A percentile compares a stretch with the other conserved stretches of the same genome.
Conservation (phyloP, 2,329 filamentous ascomycete genomes). For the Acephala macrosclerotiorum region DNA sequence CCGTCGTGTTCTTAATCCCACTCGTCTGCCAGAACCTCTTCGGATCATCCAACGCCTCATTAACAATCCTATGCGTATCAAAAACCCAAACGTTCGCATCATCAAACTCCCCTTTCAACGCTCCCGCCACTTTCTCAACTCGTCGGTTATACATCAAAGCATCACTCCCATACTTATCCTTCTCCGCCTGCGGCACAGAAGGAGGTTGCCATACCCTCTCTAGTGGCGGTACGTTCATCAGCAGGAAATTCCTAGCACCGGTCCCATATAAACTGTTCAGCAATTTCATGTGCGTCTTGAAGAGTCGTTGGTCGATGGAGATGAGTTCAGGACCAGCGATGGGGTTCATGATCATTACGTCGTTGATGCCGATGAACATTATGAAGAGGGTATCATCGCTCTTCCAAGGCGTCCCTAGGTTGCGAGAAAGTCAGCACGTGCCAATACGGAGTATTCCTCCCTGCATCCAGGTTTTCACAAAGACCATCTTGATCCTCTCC, state of each 20-base stretch:
- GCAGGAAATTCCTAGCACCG: conserved; percentile 64
- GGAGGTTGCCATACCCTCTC: conserved; percentile 56
- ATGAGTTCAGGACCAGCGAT: neutral
- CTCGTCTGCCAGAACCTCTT: neutral
- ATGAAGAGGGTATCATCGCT: neutral
- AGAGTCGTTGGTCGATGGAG: neutral
- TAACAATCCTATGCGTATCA: neutral
- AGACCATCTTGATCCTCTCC: no score
- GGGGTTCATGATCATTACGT: neutral
- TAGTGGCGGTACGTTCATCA: conserved; percentile 65
- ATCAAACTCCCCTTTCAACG: conserved; percentile 41
- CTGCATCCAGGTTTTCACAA: no score
- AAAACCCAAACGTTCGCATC: neutral
- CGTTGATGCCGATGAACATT: neutral
- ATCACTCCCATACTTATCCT: conserved; percentile 46
- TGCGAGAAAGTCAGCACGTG: no score
- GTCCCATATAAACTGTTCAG: conserved; percentile 56
- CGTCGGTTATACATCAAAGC: conserved; percentile 61
- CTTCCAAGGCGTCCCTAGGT: neutral
- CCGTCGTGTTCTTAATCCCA: neutral
- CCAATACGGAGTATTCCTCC: no score
- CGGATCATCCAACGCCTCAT: neutral
- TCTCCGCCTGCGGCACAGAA: conserved; percentile 42
- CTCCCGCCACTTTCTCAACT: conserved; percentile 50
- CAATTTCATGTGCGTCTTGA: conserved; percentile 35